phyloP scores from a whole-genome alignment of 768 basidiomycete genomes.

The Kwoniella botswanensis region DNA sequence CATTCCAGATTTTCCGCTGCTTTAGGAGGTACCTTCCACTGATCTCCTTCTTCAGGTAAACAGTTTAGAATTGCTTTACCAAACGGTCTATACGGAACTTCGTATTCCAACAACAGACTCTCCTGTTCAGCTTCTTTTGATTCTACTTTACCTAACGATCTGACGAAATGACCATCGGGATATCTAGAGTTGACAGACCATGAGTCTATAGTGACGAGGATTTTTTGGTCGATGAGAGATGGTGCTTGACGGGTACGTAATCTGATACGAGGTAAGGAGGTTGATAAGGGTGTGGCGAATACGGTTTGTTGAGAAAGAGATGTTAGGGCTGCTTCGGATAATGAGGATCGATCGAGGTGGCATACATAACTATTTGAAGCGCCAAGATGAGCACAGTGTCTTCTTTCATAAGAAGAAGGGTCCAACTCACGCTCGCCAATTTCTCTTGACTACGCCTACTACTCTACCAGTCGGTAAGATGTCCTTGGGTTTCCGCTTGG shows the following conservation, averaged over 20 bases:
- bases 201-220: constrained; percentile 90
- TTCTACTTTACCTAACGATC: constrained; percentile 85
- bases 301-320: constrained; percentile 79
- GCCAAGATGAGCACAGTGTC: constrained; percentile 4
- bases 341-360: constrained; percentile 87
- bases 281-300: constrained; percentile 90
- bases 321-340: constrained; percentile 75
- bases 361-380: constrained; percentile 74
- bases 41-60: constrained; percentile 83
- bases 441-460: constrained; percentile 90
- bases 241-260: constrained; percentile 94
- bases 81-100: constrained; percentile 94
- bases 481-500: constrained; percentile 60
- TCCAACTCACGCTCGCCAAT: constrained; percentile 79
- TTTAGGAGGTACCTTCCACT: constrained; percentile 90
- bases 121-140: constrained; percentile 97
- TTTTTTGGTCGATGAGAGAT: constrained; percentile 84
- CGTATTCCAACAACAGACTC: constrained; percentile 88
- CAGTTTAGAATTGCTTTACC: constrained; percentile 94
- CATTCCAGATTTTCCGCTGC: constrained; percentile 65
- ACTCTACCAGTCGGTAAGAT: constrained; percentile 89
- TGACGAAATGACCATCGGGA: constrained; percentile 96
- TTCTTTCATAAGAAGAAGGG: not conserved
- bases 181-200: constrained; percentile 89
- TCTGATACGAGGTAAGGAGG: constrained; percentile 88